These are phyloP conservation scores for Quercus robur DNA, from an alignment of 306 rosid species.

Conservation along the genomic window DNA sequence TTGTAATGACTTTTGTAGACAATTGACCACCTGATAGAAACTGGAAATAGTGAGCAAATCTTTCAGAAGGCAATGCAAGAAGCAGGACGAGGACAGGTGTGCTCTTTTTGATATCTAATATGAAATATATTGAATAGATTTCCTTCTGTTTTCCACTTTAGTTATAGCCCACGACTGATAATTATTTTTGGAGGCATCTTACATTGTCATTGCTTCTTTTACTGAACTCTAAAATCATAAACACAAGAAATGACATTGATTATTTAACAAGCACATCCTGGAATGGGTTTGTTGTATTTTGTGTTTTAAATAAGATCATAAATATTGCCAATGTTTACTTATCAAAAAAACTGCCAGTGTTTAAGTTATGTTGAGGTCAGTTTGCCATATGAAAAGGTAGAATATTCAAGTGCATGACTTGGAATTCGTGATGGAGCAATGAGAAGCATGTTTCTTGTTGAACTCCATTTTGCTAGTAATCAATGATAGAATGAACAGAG, in stretches of 20 bases:
- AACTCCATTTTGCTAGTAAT: neutral
- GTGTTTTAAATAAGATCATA: neutral
- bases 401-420: neutral
- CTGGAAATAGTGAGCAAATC: conserved; percentile 96
- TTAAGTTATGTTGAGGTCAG: neutral
- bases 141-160: neutral
- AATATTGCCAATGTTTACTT: neutral
- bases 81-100: conserved; percentile 90
- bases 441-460: neutral
- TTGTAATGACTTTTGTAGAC: conserved; percentile 48
- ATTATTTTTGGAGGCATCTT: no score
- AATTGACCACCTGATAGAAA: conserved; percentile 87
- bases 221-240: neutral
- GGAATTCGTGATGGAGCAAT: neutral
- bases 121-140: neutral
- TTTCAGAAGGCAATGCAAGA: conserved; percentile 87
- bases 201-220: no score
- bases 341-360: neutral
- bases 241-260: neutral
- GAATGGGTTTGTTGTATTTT: neutral
- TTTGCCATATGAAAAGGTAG: neutral
- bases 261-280: neutral
- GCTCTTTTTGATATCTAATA: conserved; percentile 3
- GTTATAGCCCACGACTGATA: neutral
- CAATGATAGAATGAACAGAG: neutral